A percentile compares a stretch with the other conserved stretches of the same genome.
Conservation (phyloP, 768 basidiomycete species). For the Sutorius australiensis region DNA sequence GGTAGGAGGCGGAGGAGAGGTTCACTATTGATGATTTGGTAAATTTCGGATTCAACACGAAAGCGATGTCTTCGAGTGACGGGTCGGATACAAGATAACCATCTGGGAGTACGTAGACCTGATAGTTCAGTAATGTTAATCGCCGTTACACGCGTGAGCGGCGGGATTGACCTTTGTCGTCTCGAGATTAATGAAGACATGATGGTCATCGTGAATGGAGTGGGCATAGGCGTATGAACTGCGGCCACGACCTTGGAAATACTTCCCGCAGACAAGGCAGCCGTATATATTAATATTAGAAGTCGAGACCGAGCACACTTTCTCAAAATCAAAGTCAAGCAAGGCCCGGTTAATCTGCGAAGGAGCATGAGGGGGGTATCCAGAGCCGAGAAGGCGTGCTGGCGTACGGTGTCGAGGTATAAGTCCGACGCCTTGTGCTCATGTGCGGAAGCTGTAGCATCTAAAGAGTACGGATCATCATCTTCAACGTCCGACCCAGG, state of each 20-base stretch:
- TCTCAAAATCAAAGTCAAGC: slow-evolving; percentile 99
- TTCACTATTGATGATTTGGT: slow-evolving; percentile 51
- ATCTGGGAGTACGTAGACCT: slow-evolving; percentile 98
- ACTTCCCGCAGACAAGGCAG: slow-evolving; percentile 97
- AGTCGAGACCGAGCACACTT: slow-evolving; percentile 94
- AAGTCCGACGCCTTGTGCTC: slow-evolving; percentile 66
- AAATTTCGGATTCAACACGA: slow-evolving; percentile 87
- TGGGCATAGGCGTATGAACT: slow-evolving; percentile 95
- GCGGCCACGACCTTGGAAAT: slow-evolving; percentile 95
- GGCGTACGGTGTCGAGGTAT: slow-evolving; percentile 88
- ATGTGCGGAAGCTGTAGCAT: slow-evolving; percentile 19
- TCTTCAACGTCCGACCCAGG: slow-evolving; percentile 23
- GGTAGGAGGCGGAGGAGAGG: slow-evolving; percentile 54
- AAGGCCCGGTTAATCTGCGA: slow-evolving; percentile 81
- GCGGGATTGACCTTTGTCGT: slow-evolving; percentile 66
- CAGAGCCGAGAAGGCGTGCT: slow-evolving; percentile 12
- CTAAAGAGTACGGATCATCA: slow-evolving; percentile 27
- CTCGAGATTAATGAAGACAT: slow-evolving; percentile 95
- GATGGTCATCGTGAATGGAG: slow-evolving; percentile 96
- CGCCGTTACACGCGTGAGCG: slow-evolving; percentile 15
- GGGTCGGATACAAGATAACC: slow-evolving; percentile 96
- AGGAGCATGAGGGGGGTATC: slow-evolving; percentile 17
- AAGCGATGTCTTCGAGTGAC: slow-evolving; percentile 91
- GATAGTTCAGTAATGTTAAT: slow-evolving; percentile 16
- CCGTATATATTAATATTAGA: slow-evolving; percentile 98